These are phyloP conservation scores for Spiraea crenata DNA, from an alignment of 331 rosid genomes.

Conservation along the genomic window DNA sequence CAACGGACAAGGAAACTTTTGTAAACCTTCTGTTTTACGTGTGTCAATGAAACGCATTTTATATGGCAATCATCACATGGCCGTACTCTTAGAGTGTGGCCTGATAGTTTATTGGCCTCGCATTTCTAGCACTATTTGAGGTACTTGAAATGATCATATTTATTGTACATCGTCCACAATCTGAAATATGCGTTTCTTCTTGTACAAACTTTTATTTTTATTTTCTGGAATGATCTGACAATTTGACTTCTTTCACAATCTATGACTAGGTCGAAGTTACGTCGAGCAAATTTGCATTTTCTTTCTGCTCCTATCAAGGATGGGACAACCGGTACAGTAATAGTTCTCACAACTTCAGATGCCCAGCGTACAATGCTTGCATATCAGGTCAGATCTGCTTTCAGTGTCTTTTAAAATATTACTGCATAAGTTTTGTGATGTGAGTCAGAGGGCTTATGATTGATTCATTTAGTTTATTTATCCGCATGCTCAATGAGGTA, in stretches of 20 bases:
- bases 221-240: not conserved
- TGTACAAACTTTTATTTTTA: not conserved
- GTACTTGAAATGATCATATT: not conserved
- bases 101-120: not conserved
- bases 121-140: not conserved
- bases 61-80: not conserved
- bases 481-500: not conserved
- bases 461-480: constrained; percentile 15
- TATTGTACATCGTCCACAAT: not conserved
- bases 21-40: not conserved
- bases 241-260: not conserved
- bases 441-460: not conserved
- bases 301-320: constrained; percentile 73
- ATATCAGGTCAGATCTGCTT: constrained; percentile 61
- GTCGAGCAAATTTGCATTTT: constrained; percentile 84
- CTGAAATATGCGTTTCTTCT: not conserved
- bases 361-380: constrained; percentile 98
- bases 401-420: not conserved
- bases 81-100: not conserved
- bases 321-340: constrained; percentile 93
- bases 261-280: constrained; percentile 54
- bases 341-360: constrained; percentile 95
- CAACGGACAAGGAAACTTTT: not conserved
- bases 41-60: not conserved
- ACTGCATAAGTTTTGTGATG: not conserved